phyloP scores from a whole-genome alignment of 176 grass and related monocot species.

The Leersia perrieri region DNA sequence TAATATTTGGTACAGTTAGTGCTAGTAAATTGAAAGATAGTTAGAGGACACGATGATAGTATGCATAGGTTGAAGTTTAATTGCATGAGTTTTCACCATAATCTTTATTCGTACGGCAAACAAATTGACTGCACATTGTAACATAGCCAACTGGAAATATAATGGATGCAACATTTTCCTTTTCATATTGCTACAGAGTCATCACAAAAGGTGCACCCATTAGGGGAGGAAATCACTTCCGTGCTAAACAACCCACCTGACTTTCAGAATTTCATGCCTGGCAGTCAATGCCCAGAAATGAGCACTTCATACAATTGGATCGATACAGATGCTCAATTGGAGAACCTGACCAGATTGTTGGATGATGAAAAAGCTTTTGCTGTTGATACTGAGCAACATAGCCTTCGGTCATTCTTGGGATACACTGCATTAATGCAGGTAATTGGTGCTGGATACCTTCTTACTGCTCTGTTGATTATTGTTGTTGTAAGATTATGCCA shows the following conservation, averaged over 20 bases:
- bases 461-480: constrained; percentile 13
- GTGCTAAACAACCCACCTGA: constrained; percentile 54
- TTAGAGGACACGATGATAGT: background rate
- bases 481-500: constrained; percentile 10
- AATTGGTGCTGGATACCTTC: constrained; percentile 17
- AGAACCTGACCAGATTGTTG: constrained; percentile 50
- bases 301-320: constrained; percentile 64
- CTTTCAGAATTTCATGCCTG: constrained; percentile 35
- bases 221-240: constrained; percentile 67
- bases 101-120: background rate
- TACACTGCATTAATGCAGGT: constrained; percentile 98
- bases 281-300: constrained; percentile 39
- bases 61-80: background rate
- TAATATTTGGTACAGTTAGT: constrained; percentile 13
- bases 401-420: constrained; percentile 88
- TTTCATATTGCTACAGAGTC: constrained; percentile 48
- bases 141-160: background rate
- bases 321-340: constrained; percentile 68
- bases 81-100: constrained; percentile 2
- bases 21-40: background rate
- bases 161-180: background rate
- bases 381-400: constrained; percentile 96
- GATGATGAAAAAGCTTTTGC: constrained; percentile 58
- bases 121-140: background rate
- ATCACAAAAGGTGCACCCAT: constrained; percentile 65